Conservation (phyloP, 2,329 filamentous ascomycete genomes). For the Calonectria leucothoes region DNA sequence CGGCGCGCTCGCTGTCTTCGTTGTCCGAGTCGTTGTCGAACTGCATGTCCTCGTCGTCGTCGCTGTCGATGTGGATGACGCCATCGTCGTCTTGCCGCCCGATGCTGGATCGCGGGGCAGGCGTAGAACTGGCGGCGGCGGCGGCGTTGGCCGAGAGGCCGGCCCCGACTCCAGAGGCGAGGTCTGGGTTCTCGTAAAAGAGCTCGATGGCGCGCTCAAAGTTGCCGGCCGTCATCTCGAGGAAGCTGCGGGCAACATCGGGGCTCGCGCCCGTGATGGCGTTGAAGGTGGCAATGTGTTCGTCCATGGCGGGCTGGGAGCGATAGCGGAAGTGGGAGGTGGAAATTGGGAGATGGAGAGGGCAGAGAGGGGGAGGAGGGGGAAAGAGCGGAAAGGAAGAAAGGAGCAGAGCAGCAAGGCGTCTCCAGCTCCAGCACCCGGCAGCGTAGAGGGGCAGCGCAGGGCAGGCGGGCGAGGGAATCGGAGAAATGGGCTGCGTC, state of each 20-base stretch:
- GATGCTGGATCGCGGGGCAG: constrained; percentile 42
- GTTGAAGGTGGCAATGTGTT: constrained; percentile 81
- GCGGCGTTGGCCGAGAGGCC: constrained; percentile 42
- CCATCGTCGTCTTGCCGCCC: constrained; percentile 50
- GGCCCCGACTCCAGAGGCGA: constrained; percentile 54
- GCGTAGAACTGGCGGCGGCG: constrained; percentile 39
- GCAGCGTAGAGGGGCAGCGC: not conserved
- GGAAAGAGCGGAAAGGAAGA: not conserved
- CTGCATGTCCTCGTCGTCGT: constrained; percentile 56
- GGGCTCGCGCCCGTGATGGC: constrained; percentile 82
- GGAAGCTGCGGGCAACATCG: constrained; percentile 82
- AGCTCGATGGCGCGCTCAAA: constrained; percentile 88
- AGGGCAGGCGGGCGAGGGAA: not conserved
- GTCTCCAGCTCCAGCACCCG: constrained; percentile 13
- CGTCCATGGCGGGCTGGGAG: constrained; percentile 66
- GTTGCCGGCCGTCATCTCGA: constrained; percentile 86
- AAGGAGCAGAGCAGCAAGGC: not conserved
- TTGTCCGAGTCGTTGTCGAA: constrained; percentile 53
- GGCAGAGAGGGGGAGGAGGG: not conserved
- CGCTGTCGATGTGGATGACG: constrained; percentile 70
- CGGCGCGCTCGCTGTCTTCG: constrained; percentile 54
- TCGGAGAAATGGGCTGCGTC: not conserved
- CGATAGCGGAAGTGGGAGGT: not conserved
- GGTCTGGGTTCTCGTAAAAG: constrained; percentile 89
- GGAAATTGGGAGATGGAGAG: not conserved